Evolutionary conservation across 208 protist species (phyloP), one percentile per base, ranked within the genome.

Genomic region (Trypanosomatidae sp.): DNA sequence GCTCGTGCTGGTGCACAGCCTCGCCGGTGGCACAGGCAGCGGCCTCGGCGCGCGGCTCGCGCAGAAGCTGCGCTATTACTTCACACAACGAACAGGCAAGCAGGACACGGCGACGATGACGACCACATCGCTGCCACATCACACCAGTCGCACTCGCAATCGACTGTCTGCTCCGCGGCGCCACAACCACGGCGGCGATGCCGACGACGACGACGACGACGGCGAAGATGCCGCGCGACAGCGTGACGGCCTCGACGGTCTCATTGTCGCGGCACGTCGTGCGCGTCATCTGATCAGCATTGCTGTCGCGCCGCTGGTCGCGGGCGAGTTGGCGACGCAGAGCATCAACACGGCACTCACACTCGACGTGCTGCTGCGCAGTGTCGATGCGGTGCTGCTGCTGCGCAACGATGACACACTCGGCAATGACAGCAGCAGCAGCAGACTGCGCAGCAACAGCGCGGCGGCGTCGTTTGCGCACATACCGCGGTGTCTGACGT

Each of bases 1-100:
- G 8, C 70, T 92, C 32, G 8, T 92, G 1, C 45, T 92, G 4
- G 16, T 92, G n/a, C 84, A 92, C 66, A 86, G 76, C 53, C 64
- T 92, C 19, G 75, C 66, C 5, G 84, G 84, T 16, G 84, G 84
- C 39, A 92, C 84, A 1, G 84, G 84, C 20, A 88, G 79, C 33
- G 84, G 84, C 3, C 58, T 92, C n/a, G 73, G 75, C 0, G 74
- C 79, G 6, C 56, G 53, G 32, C 61, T 92, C 38, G 58, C 73
- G 39, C 71, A 88, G 52, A 82, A 82, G 46, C 71, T 92, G 30
- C 84, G 84, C 2, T 58, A 78, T 27, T 86, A 89, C 63, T 92
- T 89, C n/a, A n/a, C n/a, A n/a, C n/a, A n/a, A n/a, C n/a, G n/a
- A n/a, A n/a, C 7, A 53, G 52, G 7, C 42, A 22, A 11, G 4